Evolutionary conservation across 768 basidiomycete species (phyloP), one percentile per base, ranked within the genome.

Genomic region (Auricularia auricula-judae): DNA sequence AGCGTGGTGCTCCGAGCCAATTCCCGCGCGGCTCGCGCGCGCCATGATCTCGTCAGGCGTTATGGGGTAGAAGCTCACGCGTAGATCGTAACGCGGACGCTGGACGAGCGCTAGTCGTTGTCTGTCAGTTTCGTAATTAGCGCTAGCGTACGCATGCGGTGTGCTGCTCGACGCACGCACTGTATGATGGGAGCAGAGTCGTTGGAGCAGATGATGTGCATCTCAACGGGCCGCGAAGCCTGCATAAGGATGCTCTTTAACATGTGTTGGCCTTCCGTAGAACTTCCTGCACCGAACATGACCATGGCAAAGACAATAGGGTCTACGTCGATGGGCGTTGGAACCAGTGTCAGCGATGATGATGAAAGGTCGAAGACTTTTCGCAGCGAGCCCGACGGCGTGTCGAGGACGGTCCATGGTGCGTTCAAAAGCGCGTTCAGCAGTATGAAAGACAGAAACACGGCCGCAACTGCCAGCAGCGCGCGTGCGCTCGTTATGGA

Each of bases 241-340:
- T 67, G 67, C 67, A 69, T 69, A 14, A 67, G 63, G 10, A 63
- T 59, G 11, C 67, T 64, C 63, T 68, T 68, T 58, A 68, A 36
- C 56, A 59, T 59, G 18, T 59, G 56, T 18, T 59, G 56, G 56
- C 56, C 56, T 18, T 59, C 56, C 18, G 23, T 5, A 5, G 56
- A 21, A 18, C 29, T 33, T 21, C 56, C 23, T 4, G 29, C 34
- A 10, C 56, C 56, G 34, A 59, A 59, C 56, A 59, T 59, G 56
- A 59, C 56, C 56, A 59, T 59, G 14, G 56, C 56, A 59, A 59
- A 59, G 14, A 59, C 56, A 23, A 59, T 59, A 4, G 23, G 56
- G 16, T 18, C 47, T 5, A 12, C 47, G 21, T 51, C 47, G 11
- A 18, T 14, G 21, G 47, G 16, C 47, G 10, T 18, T 8, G 5